Evolutionary conservation across 768 basidiomycete genomes (phyloP).

Genomic region (Lactifluus volemus): DNA sequence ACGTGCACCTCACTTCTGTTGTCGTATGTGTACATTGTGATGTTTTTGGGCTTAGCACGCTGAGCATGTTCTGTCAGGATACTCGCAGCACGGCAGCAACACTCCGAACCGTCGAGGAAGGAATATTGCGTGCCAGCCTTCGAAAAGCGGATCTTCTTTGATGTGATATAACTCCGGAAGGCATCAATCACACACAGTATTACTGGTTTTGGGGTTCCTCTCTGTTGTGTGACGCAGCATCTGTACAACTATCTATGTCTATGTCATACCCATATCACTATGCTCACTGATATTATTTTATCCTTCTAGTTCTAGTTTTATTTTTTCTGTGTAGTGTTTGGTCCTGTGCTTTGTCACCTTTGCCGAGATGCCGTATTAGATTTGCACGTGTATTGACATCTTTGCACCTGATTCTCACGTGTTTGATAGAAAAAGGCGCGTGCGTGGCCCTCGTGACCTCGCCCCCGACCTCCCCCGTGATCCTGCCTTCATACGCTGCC

Average conservation of each 20-base stretch:
- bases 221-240: neutral
- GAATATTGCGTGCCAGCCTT: slow-evolving; percentile 62
- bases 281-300: neutral
- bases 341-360: neutral
- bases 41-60: neutral
- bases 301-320: neutral
- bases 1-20: slow-evolving; percentile 67
- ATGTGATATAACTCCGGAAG: slow-evolving; percentile 22
- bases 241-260: neutral
- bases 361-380: slow-evolving; percentile 15
- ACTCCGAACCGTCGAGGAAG: slow-evolving; percentile 55
- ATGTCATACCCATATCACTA: neutral
- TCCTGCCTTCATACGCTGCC: slow-evolving; percentile 2
- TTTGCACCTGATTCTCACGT: slow-evolving; percentile 23
- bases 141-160: slow-evolving; percentile 62
- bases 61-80: slow-evolving; percentile 38
- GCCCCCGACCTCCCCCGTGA: slow-evolving; percentile 14
- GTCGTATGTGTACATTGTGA: slow-evolving; percentile 42
- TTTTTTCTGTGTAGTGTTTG: neutral
- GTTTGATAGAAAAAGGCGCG: slow-evolving; percentile 15
- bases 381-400: slow-evolving; percentile 17
- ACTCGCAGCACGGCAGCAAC: slow-evolving; percentile 68
- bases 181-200: neutral
- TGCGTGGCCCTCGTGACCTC: slow-evolving; percentile 20
- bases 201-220: neutral